Evolutionary conservation across 1,284 basidiomycete species (phyloP).

Genomic region (Ceratorhiza oryzae-sativae): DNA sequence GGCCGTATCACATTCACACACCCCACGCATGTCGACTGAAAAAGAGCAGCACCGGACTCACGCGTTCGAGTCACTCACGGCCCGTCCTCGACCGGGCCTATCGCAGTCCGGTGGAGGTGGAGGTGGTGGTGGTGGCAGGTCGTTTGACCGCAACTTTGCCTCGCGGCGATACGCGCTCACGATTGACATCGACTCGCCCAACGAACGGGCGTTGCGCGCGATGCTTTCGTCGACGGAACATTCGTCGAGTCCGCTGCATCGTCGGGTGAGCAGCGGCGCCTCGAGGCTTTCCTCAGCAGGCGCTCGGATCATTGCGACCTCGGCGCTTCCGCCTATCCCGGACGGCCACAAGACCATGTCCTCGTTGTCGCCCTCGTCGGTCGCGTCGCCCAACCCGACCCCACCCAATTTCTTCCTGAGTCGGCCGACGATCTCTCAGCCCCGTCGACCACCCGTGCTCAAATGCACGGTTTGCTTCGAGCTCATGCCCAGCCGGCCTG

Average conservation of each 20-base stretch:
- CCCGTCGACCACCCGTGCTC: not conserved
- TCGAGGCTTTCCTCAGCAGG: not conserved
- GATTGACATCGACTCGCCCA: conserved; percentile 4
- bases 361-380: not conserved
- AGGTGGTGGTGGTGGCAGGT: not conserved
- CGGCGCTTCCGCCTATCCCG: not conserved
- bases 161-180: conserved; percentile 4
- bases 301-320: not conserved
- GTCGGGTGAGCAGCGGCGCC: not conserved
- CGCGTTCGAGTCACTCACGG: conserved; percentile 3
- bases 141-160: not conserved
- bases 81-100: not conserved
- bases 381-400: not conserved
- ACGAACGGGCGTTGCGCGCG: not conserved
- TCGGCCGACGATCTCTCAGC: not conserved
- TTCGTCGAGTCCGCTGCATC: not conserved
- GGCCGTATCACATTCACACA: not conserved
- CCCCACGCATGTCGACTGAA: not conserved
- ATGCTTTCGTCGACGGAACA: not conserved
- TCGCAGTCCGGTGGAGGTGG: too few species aligned
- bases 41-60: conserved; percentile 9
- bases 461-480: conserved; percentile 17
- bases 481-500: not conserved
- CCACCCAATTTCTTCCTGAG: not conserved
- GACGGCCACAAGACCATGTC: conserved; percentile 3